Percentiles rank a stretch among this genome's conserved stretches.
Evolutionary conservation across 306 rosid genomes (phyloP).

Genomic region (Vigna trinervia): DNA sequence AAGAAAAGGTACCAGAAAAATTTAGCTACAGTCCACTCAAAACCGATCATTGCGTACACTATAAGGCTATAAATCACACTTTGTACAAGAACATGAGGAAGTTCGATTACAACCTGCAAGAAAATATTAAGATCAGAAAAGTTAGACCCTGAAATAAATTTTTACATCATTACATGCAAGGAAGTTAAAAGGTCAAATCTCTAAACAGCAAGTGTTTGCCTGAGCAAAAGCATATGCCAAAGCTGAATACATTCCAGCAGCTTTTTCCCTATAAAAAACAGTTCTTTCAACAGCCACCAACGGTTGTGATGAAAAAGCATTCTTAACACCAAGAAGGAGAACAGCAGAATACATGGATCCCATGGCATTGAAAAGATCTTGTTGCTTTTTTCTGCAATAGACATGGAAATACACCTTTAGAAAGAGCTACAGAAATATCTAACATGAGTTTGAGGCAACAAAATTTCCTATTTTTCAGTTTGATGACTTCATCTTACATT

Average conservation of each 20-base stretch:
- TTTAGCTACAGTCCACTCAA: conserved; percentile 52
- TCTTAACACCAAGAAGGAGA: conserved; percentile 56
- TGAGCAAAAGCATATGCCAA: conserved; percentile 59
- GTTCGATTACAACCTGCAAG: conserved; percentile 52
- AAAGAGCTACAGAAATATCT: neutral
- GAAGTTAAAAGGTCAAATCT: neutral
- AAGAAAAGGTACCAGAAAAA: conserved; percentile 54
- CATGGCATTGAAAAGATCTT: conserved; percentile 59
- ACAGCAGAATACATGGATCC: conserved; percentile 62
- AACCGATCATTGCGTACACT: conserved; percentile 59
- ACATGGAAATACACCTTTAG: conserved; percentile 1
- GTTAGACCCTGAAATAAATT: neutral
- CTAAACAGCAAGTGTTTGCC: conserved; percentile 32
- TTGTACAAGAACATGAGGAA: conserved; percentile 55
- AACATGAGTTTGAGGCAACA: neutral
- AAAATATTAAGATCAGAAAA: neutral
- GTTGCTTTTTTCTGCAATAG: conserved; percentile 42
- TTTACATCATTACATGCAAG: neutral
- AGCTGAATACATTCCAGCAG: conserved; percentile 64
- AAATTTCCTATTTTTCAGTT: neutral
- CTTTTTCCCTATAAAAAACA: conserved; percentile 62
- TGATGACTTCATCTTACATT: conserved; percentile 47
- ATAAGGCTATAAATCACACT: conserved; percentile 48
- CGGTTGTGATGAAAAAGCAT: conserved; percentile 50
- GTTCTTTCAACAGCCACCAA: conserved; percentile 53